Evolutionary conservation across 2,329 filamentous ascomycete species (phyloP).

Genomic region (Pseudogymnoascus sp.): DNA sequence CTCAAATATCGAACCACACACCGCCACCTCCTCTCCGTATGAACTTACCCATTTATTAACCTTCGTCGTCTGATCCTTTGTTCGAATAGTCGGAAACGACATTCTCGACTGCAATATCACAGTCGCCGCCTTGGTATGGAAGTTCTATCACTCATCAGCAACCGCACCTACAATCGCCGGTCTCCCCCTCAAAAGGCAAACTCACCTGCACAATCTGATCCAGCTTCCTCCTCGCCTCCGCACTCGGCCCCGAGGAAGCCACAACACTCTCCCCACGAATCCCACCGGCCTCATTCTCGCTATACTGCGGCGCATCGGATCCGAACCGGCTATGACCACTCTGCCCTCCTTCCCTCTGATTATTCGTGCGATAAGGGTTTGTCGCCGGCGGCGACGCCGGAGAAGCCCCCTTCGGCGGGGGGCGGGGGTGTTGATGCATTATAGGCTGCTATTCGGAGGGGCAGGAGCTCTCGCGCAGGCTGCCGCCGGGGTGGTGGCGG

Average conservation of each 20-base stretch:
- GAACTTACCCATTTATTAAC: conserved; percentile 79
- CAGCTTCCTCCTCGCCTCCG: conserved; percentile 69
- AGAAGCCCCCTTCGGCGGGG: conserved; percentile 64
- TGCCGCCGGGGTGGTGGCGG: not conserved
- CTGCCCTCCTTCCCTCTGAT: conserved; percentile 60
- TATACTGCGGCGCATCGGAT: conserved; percentile 42
- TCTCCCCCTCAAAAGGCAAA: conserved; percentile 10
- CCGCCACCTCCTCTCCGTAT: not conserved
- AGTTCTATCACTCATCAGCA: conserved; percentile 56
- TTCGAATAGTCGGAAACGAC: conserved; percentile 51
- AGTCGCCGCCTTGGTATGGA: conserved; percentile 80
- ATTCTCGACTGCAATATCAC: conserved; percentile 78
- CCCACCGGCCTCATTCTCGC: conserved; percentile 44
- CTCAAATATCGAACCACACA: not conserved
- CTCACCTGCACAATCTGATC: conserved; percentile 89
- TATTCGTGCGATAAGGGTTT: conserved; percentile 67
- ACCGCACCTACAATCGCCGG: conserved; percentile 20
- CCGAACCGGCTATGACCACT: conserved; percentile 35
- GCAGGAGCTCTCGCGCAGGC: too few relatives aligned
- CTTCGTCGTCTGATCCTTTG: conserved; percentile 52
- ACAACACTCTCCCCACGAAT: conserved; percentile 39
- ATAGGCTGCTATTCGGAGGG: conserved; percentile 20
- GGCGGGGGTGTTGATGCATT: conserved; percentile 89
- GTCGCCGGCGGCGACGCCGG: conserved; percentile 66
- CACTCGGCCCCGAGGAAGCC: conserved; percentile 44